Conservation (phyloP, 2,329 filamentous ascomycete genomes). For the Calonectria multiphialidica region DNA sequence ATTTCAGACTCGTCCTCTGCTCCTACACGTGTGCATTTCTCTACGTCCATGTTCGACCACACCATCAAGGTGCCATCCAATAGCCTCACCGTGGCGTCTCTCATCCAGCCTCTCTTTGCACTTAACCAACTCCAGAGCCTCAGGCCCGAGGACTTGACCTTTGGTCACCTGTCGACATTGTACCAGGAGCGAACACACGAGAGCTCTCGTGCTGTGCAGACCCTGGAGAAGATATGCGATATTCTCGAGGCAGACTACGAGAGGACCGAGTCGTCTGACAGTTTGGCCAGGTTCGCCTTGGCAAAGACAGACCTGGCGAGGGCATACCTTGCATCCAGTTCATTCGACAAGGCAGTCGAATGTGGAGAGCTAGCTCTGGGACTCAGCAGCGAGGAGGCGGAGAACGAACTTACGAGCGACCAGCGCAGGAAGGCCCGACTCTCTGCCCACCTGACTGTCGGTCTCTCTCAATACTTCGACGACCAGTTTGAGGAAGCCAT, state of each 20-base stretch:
- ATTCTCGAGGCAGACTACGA: slow-evolving; percentile 87
- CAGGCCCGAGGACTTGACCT: slow-evolving; percentile 76
- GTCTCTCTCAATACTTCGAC: slow-evolving; percentile 83
- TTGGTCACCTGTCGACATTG: slow-evolving; percentile 82
- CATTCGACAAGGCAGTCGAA: slow-evolving; percentile 78
- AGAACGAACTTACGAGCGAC: slow-evolving; percentile 73
- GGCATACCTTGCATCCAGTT: slow-evolving; percentile 78
- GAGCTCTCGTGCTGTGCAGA: slow-evolving; percentile 70
- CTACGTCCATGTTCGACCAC: slow-evolving; percentile 85
- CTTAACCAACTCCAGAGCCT: slow-evolving; percentile 84
- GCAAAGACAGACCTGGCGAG: slow-evolving; percentile 90
- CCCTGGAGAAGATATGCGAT: slow-evolving; percentile 75
- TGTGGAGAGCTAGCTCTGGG: slow-evolving; percentile 85
- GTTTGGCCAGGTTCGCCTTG: slow-evolving; percentile 82
- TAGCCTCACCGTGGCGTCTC: slow-evolving; percentile 64
- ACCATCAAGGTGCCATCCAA: slow-evolving; percentile 70
- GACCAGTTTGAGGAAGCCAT: slow-evolving; percentile 77
- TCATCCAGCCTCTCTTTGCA: slow-evolving; percentile 90
- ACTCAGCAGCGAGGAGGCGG: slow-evolving; percentile 79
- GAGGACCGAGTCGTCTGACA: slow-evolving; percentile 79
- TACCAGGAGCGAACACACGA: slow-evolving; percentile 86
- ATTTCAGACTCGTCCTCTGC: slow-evolving; percentile 84
- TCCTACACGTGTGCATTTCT: slow-evolving; percentile 82
- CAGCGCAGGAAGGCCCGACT: slow-evolving; percentile 79
- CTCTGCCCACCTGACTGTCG: slow-evolving; percentile 87